phyloP scores from a whole-genome alignment of 1,139 yeast species.

The Scheffersomyces segobiensis region DNA sequence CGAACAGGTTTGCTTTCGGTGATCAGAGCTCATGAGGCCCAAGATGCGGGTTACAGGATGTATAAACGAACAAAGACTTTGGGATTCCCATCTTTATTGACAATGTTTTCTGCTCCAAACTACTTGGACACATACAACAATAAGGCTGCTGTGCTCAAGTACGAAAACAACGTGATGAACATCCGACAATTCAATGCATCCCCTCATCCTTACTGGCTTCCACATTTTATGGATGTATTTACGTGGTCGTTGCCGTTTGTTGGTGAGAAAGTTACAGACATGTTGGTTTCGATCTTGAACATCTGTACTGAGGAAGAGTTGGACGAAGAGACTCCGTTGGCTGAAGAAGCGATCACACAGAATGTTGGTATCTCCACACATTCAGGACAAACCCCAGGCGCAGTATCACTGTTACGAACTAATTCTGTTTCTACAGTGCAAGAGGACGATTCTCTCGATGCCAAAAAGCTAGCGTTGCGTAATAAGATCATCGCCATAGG shows the following conservation, averaged over 20 bases:
- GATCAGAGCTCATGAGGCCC: constrained; percentile 97
- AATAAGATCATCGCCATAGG: constrained; percentile 95
- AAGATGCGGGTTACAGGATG: constrained; percentile 96
- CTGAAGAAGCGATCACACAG: constrained; percentile 18
- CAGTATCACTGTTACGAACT: constrained; percentile 4
- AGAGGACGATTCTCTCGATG: constrained; percentile 34
- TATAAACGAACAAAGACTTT: constrained; percentile 82
- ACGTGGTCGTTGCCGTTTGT: constrained; percentile 98
- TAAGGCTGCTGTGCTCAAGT: constrained; percentile 92
- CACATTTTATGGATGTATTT: constrained; percentile 96
- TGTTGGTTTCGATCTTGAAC: constrained; percentile 85
- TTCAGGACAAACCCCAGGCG: constrained; percentile 11
- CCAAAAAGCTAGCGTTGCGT: constrained; percentile 64
- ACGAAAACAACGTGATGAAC: constrained; percentile 90
- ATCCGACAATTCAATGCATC: constrained; percentile 91
- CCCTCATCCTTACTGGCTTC: constrained; percentile 97
- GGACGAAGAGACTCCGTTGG: constrained; percentile 65
- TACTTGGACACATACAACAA: constrained; percentile 91
- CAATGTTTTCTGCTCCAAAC: constrained; percentile 95
- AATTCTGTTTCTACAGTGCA: constrained; percentile 3
- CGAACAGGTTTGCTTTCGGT: constrained; percentile 78
- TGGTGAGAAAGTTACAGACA: constrained; percentile 94
- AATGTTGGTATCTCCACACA: constrained; percentile 4
- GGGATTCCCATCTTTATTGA: constrained; percentile 91
- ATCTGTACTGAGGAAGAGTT: constrained; percentile 95